Base-by-base conservation (phyloP, 78 protist genomes). In the Dictyostelium capitatum region DNA sequence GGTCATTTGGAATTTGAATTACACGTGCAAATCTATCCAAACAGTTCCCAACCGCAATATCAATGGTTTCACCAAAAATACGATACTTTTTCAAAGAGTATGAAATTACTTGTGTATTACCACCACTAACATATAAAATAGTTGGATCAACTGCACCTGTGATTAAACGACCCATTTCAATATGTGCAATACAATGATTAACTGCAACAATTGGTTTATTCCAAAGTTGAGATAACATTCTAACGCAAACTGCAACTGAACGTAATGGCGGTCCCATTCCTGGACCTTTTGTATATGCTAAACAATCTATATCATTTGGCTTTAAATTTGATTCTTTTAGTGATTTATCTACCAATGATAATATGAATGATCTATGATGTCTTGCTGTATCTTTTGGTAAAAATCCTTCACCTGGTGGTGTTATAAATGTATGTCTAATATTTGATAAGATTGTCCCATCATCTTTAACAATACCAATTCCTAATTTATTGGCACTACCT, bases 21-120 rank as follows among this genome's bases (percentile, higher is more conserved):
- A 95, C 77, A 2, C 98, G 51, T 19, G 99, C 99, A 54, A 97
- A 94, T 19, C 99, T 53, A 83, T 98, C 99, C 14, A 98, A 75
- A 85, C 98, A 97, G 78, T 99, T 99, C 20, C 99, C 99, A 9
- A 99, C 98, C 0, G 99, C 99, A 15, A 99, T 98, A 90, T 99
- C 99, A 73, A 99, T 98, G 2, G 99, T 99, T 80, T 99, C 99
- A 1, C 99, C 99, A 90, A 99, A 99, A 70, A 99, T 98, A 6
- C 99, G 94, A 56, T 99, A 99, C 37, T 97, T 83, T 7, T 96
- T 47, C 6, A 73, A 74, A 1, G 95, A 90, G 59, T 96, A 95
- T 19, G 95, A 82, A 12, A 95, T 89, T 12, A 85, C 96, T 83
- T 99, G 99, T 37, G 99, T 98, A 81, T 99, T 99, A 43, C 99